Evolutionary conservation across 176 grass and related monocot species (phyloP), one percentile per base, ranked within the genome.

Genomic region (Aechmea fasciata): DNA sequence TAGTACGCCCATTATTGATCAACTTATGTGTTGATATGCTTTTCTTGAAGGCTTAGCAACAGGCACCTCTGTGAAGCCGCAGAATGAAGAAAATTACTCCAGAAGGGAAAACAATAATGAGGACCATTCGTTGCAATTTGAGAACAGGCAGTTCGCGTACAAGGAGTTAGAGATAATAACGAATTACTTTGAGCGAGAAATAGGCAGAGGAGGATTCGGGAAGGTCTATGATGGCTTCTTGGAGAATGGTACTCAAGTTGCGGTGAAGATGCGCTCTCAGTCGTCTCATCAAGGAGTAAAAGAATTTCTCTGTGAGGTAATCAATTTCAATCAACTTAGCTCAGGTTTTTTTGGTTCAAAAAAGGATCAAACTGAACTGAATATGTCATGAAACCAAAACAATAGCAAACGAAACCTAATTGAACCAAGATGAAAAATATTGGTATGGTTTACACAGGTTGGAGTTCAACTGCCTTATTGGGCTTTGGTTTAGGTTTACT

Each of bases 281-380:
- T 75, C 62, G 11, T 75, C 73, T 49, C 29, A 57, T 1, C 73
- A 75, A 12, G 73, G 73, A 9, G 9, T 75, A 15, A 66, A 66
- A 65, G 61, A 75, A 49, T 66, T 75, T 65, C n/a, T 75, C 13
- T 8, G 59, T 12, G 73, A 75, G 73, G 73, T 75, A 75, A 26
- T 55, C 11, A 48, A 41, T 41, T 7, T 41, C 4, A 41, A 41
- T 41, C 33, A 41, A 41, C 33, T 41, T 41, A 41, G 33, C 33
- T 41, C 33, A 41, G 33, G 33, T 41, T 41, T 41, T 41, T 41
- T 41, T 41, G 33, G 33, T 41, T 41, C 3, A 41, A 41, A 41
- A 41, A 41, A 41, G 33, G 33, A 6, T 41, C 0, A 41, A 41
- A 41, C 33, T 8, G 33, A 41, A 41, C 33, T 41, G 33, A 41